Evolutionary conservation across 2,329 filamentous ascomycete species (phyloP).

Genomic region (Calonectria hawksworthii): DNA sequence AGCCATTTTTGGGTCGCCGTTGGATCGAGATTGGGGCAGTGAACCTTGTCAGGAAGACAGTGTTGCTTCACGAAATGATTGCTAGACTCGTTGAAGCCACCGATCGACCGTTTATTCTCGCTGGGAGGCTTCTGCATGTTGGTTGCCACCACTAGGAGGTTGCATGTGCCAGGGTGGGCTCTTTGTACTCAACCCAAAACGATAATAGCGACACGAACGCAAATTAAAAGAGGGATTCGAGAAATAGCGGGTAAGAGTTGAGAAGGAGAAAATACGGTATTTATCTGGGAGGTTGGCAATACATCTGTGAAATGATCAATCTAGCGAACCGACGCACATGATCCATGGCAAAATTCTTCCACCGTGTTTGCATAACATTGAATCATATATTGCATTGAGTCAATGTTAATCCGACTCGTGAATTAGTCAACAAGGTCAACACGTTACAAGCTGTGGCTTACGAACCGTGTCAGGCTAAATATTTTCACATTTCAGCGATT

Average conservation of each 20-base stretch:
- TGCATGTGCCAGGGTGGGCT: not conserved
- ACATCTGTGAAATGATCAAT: not conserved
- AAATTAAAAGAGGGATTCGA: not conserved
- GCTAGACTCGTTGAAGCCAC: too few relatives aligned
- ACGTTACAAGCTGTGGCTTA: not conserved
- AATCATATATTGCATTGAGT: not conserved
- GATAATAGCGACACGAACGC: not conserved
- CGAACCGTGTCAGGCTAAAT: not conserved
- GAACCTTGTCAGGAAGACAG: too few relatives aligned
- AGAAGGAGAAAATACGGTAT: not conserved
- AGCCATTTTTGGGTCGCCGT: not conserved
- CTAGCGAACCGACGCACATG: not conserved
- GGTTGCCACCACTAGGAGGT: not conserved
- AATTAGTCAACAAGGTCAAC: not conserved
- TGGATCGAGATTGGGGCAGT: too few relatives aligned
- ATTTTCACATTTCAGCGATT: not conserved
- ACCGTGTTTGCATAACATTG: not conserved
- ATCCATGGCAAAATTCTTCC: not conserved
- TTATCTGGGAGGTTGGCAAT: not conserved
- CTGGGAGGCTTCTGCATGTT: not conserved
- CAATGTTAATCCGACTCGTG: not conserved
- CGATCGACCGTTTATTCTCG: not conserved
- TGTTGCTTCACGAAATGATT: not conserved
- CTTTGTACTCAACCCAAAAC: not conserved
- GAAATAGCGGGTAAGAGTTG: not conserved